Evolutionary conservation across 2,329 filamentous ascomycete genomes (phyloP), one percentile per base, ranked within the genome.

Genomic region (Trichoderma pleuroti): DNA sequence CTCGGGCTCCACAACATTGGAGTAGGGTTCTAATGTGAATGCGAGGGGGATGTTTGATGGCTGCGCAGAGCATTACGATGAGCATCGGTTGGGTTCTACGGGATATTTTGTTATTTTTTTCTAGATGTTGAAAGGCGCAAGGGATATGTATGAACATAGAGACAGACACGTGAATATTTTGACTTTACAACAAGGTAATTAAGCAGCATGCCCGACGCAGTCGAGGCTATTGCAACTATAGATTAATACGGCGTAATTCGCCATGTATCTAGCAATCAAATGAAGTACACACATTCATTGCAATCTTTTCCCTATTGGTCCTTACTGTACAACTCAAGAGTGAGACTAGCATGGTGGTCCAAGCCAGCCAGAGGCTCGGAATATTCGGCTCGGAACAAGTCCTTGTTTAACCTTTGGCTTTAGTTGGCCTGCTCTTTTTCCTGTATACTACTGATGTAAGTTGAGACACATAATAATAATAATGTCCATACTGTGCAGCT

Each of bases 61-160:
- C 21, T 5, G 52, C 18, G 52, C 18, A 36, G 56, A 34, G 68
- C 34, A 65, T 59, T 70, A 70, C 60, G 70, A 61, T 36, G n/a
- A 60, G n/a, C 34, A 10, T 16, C 28, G 49, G 46, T 49, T 65
- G 24, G 62, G 70, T 56, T 67, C 26, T 8, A 62, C 32, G 70
- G 54, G 57, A 61, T 56, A 39, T 21, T 63, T 46, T 61, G 32
- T 57, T 24, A 49, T 57, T 70, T 57, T 36, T 30, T 59, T 57
- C 32, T 49, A 54, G 18, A 63, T 70, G 26, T 64, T 59, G 39
- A 60, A 57, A 39, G 70, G 70, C 70, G 70, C 63, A 71, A 62
- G 70, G 57, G 46, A 62, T 67, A 68, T 63, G 63, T 67, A 71
- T 64, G 70, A 62, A 71, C 70, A 71, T 71, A 71, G 63, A 71